A percentile compares a stretch with the other conserved stretches of the same genome.
Evolutionary conservation across 1,139 yeast species (phyloP).

Genomic region (Saccharomycopsis hybrid): DNA sequence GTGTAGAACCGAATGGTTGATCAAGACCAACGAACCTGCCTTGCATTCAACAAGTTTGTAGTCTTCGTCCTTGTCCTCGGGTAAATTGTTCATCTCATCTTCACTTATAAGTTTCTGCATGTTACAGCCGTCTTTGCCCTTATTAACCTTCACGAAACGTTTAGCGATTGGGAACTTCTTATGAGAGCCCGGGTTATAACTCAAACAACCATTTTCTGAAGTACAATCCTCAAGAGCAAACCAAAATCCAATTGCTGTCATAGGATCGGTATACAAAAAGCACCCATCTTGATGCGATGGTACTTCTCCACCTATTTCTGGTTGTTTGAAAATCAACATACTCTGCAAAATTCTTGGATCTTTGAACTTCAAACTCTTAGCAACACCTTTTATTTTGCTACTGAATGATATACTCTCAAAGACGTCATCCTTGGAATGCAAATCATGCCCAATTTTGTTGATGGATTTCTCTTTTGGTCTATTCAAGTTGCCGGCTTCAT

Average conservation of each 20-base stretch:
- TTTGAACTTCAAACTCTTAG: constrained; percentile 42
- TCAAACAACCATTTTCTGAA: constrained; percentile 59
- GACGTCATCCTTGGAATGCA: constrained; percentile 49
- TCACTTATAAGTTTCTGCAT: constrained; percentile 16
- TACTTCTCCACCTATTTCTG: constrained; percentile 66
- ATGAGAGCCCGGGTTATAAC: constrained; percentile 73
- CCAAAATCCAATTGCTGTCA: constrained; percentile 75
- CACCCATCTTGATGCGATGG: constrained; percentile 78
- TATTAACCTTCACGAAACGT: constrained; percentile 54
- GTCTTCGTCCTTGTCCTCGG: constrained; percentile 32
- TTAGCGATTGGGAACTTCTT: constrained; percentile 49
- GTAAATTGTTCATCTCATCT: constrained; percentile 23
- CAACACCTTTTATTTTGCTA: constrained; percentile 44
- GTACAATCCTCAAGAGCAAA: constrained; percentile 76
- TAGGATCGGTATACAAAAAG: constrained; percentile 67
- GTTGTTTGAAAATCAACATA: constrained; percentile 78
- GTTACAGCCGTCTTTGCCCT: constrained; percentile 44
- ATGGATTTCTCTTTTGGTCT: constrained; percentile 53
- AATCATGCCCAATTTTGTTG: constrained; percentile 76
- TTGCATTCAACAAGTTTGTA: constrained; percentile 56
- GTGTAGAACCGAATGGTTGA: constrained; percentile 66
- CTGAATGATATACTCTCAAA: constrained; percentile 49
- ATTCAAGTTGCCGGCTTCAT: constrained; percentile 33
- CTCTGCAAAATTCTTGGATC: constrained; percentile 74
- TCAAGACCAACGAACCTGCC: constrained; percentile 65